Evolutionary conservation across 345 rosid species (phyloP).

Genomic region (Hibiscus tridactylites): DNA sequence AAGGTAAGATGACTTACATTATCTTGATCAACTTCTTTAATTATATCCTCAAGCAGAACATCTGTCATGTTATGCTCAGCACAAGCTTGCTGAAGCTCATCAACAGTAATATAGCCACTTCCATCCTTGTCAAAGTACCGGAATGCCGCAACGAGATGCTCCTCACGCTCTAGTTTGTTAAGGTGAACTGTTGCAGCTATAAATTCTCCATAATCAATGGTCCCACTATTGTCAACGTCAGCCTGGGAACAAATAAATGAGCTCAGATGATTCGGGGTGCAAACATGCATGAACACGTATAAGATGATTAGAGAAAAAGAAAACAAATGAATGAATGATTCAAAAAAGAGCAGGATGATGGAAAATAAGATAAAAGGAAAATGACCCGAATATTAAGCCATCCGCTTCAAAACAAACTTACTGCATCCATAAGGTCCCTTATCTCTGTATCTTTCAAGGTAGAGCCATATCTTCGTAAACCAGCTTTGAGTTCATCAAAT

Average conservation of each 20-base stretch:
- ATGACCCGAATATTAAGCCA: neutral
- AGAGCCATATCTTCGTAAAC: conserved; percentile 90
- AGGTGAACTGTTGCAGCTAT: conserved; percentile 97
- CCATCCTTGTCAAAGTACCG: conserved; percentile 88
- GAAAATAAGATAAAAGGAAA: neutral
- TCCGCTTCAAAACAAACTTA: conserved; percentile 27
- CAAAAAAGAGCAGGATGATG: neutral
- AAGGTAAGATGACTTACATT: conserved; percentile 50
- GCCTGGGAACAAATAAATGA: conserved; percentile 45
- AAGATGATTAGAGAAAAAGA: neutral
- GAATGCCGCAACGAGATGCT: conserved; percentile 95
- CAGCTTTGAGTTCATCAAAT: conserved; percentile 94
- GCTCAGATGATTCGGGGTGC: conserved; percentile 9
- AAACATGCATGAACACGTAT: neutral
- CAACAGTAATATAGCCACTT: conserved; percentile 93
- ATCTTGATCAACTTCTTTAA: conserved; percentile 94
- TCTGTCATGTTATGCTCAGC: conserved; percentile 88
- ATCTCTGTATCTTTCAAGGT: conserved; percentile 92
- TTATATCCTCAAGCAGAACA: conserved; percentile 79
- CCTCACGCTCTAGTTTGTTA: conserved; percentile 93
- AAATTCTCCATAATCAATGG: conserved; percentile 93
- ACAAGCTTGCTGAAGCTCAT: conserved; percentile 97
- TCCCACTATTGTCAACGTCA: conserved; percentile 96
- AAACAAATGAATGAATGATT: neutral
- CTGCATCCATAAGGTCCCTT: conserved; percentile 95